These are phyloP conservation scores for Mucor velutinosus DNA, from an alignment of 371 early-diverging fungal genomes.

Conservation along the genomic window DNA sequence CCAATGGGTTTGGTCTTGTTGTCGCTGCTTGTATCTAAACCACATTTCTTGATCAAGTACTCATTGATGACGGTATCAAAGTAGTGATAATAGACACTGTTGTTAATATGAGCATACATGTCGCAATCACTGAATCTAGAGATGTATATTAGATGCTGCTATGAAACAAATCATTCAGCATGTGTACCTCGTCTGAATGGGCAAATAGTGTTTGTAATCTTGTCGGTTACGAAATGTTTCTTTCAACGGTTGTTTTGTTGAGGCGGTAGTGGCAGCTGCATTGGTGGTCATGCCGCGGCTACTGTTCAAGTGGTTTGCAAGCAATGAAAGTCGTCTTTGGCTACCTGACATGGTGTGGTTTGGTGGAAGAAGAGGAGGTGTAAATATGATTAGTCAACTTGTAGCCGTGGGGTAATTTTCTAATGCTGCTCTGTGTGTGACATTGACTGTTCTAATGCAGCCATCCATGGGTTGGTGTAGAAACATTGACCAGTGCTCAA, in stretches of 20 bases:
- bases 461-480: neutral
- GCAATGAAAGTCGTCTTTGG: conserved; percentile 16
- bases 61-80: conserved; percentile 66
- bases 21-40: conserved; percentile 39
- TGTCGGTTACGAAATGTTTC: conserved; percentile 28
- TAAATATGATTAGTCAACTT: neutral
- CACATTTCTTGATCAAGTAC: conserved; percentile 55
- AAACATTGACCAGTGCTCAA: neutral
- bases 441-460: neutral
- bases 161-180: neutral
- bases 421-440: neutral
- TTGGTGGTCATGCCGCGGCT: neutral
- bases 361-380: neutral
- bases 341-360: neutral
- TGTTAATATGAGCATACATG: conserved; percentile 68
- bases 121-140: conserved; percentile 64
- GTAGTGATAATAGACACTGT: conserved; percentile 60
- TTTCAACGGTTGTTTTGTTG: conserved; percentile 2
- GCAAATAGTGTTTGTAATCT: conserved; percentile 44
- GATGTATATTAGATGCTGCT: neutral
- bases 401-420: neutral
- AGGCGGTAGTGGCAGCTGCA: neutral
- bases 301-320: conserved; percentile 16
- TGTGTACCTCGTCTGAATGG: conserved; percentile 46
- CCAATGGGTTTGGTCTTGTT: conserved; percentile 50